Evolutionary conservation across 345 rosid species (phyloP), one percentile per base, ranked within the genome.

Genomic region (Turritis glabra): DNA sequence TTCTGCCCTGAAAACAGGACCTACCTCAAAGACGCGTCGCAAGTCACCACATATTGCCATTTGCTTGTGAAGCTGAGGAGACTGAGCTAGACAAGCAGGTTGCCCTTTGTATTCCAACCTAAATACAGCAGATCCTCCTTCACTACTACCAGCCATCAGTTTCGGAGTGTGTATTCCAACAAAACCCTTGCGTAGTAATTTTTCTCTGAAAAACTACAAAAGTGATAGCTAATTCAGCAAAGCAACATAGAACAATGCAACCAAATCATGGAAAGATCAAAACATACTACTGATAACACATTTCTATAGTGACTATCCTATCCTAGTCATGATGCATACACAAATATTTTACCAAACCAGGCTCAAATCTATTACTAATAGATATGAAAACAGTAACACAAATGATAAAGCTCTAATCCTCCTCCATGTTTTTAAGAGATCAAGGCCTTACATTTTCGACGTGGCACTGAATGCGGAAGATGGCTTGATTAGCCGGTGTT

Each of bases 81-180:
- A 92, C 77, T 92, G 99, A 11, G 97, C 97, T 56, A 95, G 74
- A 82, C 97, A 95, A 8, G 97, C 99, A 32, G 87, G 77, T 54
- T 81, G 90, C 52, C 99, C 97, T 76, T 89, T 92, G 88, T 95
- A 95, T 46, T 94, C 96, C 78, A 95, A 71, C 78, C 57, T 80
- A 84, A 95, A 95, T 14, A 95, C 97, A 80, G 99, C 90, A 79
- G 99, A 79, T 56, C 97, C 99, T 27, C 97, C 99, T 82, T 94
- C 98, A 80, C 98, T 94, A 23, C 92, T 85, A 58, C 98, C 97
- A 52, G 86, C 96, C 51, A 85, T 87, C 69, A 95, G 15, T 81
- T 95, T 95, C 1, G 97, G 97, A 5, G 97, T 90, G 81, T 92
- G 96, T 73, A 95, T 84, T 82, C 82, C 97, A 53, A 85, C 77